These are phyloP conservation scores for Coemansia sp. DNA, from an alignment of 192 early-diverging fungal species.

Conservation along the genomic window DNA sequence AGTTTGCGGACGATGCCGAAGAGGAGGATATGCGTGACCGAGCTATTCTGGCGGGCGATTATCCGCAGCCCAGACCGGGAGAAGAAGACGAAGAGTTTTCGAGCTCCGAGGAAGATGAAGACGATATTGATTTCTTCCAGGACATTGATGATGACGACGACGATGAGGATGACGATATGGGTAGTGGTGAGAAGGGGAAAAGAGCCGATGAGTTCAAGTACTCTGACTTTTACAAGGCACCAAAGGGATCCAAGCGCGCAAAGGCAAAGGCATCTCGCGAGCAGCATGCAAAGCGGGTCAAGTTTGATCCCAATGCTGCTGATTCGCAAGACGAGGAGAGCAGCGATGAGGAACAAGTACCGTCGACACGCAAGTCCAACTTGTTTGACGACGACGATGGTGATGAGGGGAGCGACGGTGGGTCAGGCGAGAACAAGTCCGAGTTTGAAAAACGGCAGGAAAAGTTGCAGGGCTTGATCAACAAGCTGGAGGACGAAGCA, in stretches of 20 bases:
- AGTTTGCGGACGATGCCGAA: constrained; percentile 80
- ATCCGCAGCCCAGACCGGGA: constrained; percentile 51
- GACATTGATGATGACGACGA: constrained; percentile 58
- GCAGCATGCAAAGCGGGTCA: constrained; percentile 41
- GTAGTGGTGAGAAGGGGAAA: constrained; percentile 62
- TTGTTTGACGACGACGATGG: constrained; percentile 27
- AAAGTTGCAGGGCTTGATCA: constrained; percentile 69
- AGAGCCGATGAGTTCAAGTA: constrained; percentile 72
- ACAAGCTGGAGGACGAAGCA: constrained; percentile 82
- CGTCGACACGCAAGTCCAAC: constrained; percentile 27
- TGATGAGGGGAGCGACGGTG: background rate
- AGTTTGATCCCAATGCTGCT: constrained; percentile 43
- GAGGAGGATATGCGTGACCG: constrained; percentile 52
- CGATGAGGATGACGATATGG: constrained; percentile 64
- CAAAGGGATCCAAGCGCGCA: constrained; percentile 53
- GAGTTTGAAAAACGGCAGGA: constrained; percentile 80
- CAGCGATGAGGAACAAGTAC: constrained; percentile 43
- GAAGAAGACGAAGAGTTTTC: constrained; percentile 60
- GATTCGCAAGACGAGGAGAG: constrained; percentile 51
- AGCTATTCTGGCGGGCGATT: constrained; percentile 57
- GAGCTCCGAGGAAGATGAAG: constrained; percentile 45
- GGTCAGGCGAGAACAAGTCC: constrained; percentile 53
- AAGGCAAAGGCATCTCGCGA: constrained; percentile 43
- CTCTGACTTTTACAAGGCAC: constrained; percentile 82
- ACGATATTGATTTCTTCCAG: constrained; percentile 63